These are phyloP conservation scores for Metschnikowia kofuensis DNA, from an alignment of 805 yeast genomes.

Conservation along the genomic window DNA sequence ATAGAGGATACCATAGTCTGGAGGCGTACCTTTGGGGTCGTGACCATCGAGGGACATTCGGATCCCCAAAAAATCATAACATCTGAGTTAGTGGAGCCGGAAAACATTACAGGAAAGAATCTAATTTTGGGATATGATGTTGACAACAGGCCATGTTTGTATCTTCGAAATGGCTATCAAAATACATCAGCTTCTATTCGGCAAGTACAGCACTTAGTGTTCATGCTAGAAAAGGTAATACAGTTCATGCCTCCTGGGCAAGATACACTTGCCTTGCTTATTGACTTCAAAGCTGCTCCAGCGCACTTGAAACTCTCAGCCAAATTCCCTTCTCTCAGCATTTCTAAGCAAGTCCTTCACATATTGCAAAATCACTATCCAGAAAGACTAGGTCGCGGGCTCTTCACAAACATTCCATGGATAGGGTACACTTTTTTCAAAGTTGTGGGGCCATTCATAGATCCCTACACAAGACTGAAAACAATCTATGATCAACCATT, in stretches of 20 bases:
- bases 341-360: slow-evolving; percentile 31
- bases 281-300: slow-evolving; percentile 52
- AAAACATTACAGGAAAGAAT: slow-evolving; percentile 54
- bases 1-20: slow-evolving; percentile 48
- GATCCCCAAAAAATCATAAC: slow-evolving; percentile 32
- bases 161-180: slow-evolving; percentile 52
- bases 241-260: slow-evolving; percentile 58
- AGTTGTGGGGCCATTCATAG: slow-evolving; percentile 39
- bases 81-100: slow-evolving; percentile 43
- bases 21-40: slow-evolving; percentile 54
- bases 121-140: slow-evolving; percentile 53
- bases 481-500: slow-evolving; percentile 58
- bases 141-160: slow-evolving; percentile 51
- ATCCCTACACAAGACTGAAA: slow-evolving; percentile 57
- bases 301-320: slow-evolving; percentile 34
- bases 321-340: slow-evolving; percentile 48
- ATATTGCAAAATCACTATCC: slow-evolving; percentile 22
- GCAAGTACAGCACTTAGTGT: slow-evolving; percentile 56
- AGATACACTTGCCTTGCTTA: slow-evolving; percentile 51
- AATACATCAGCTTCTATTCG: slow-evolving; percentile 50
- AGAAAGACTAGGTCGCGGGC: slow-evolving; percentile 20
- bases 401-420: slow-evolving; percentile 22
- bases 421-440: slow-evolving; percentile 21
- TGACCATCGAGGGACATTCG: slow-evolving; percentile 25
- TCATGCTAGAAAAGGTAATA: slow-evolving; percentile 53